phyloP scores from a whole-genome alignment of 768 basidiomycete species.

The Mycena kentingensis region DNA sequence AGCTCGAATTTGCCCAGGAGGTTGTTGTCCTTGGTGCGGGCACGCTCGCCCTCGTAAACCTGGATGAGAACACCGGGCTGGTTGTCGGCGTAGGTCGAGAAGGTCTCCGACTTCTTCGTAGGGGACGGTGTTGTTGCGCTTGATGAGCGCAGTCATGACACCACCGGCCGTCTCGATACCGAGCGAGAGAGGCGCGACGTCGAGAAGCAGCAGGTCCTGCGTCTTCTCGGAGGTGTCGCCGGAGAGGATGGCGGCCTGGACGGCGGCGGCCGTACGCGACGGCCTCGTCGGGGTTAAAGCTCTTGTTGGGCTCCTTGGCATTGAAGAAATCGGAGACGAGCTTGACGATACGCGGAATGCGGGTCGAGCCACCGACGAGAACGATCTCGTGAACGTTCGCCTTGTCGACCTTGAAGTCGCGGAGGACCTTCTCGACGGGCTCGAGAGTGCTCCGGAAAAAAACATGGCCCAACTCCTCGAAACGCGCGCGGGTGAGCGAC shows the following conservation, averaged over 20 bases:
- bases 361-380: constrained; percentile 8
- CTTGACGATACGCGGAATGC: constrained; percentile 9
- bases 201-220: constrained; percentile 37
- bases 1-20: background rate
- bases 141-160: constrained; percentile 9
- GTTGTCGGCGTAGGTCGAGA: background rate
- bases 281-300: constrained; percentile 1
- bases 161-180: constrained; percentile 43
- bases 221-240: constrained; percentile 53
- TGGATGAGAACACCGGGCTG: background rate
- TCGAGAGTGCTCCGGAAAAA: constrained; percentile 7
- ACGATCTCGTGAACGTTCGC: constrained; percentile 2
- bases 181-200: constrained; percentile 36
- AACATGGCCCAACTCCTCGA: constrained; percentile 9
- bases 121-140: constrained; percentile 10
- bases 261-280: background rate
- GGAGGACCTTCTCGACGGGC: constrained; percentile 11
- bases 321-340: constrained; percentile 2
- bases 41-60: background rate
- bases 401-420: constrained; percentile 6
- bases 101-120: background rate
- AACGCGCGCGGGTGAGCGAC: background rate
- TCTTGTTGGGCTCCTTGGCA: background rate
- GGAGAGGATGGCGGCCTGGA: constrained; percentile 5
- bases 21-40: background rate